Evolutionary conservation across 768 basidiomycete genomes (phyloP), one percentile per base, ranked within the genome.

Genomic region (Clathrus columnatus): DNA sequence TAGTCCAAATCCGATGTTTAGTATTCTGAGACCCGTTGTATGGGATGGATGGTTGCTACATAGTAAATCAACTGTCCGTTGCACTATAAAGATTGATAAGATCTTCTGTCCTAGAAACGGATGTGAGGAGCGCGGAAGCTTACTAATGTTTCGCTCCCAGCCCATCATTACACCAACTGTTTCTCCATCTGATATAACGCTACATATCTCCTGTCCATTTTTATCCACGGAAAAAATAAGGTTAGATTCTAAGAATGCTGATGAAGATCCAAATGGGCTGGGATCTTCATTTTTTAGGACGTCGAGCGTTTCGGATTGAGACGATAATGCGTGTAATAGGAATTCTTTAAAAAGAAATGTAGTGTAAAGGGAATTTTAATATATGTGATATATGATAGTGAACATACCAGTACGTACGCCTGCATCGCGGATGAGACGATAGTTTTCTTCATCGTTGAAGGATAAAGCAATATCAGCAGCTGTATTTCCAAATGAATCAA

Each of bases 81-180:
- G 67, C 96, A 98, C 82, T 83, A 48, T 65, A 56, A 59, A 60
- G 59, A 62, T 65, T 57, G 61, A 60, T 11, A 23, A 21, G 17
- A 7, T 14, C 6, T 5, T 28, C 14, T 23, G 20, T 16, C 46
- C 8, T 4, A 52, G 51, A 8, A 21, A 5, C 5, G 7, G 14
- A 47, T 11, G 4, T 32, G 30, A 32, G n/a, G 10, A 36, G 16
- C 4, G 18, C 17, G 11, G 42, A 23, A 14, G 26, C 73, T 66
- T 61, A 84, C 82, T 98, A 63, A 98, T 90, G 7, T 71, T 77
- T 45, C 72, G 70, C 68, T 99, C 96, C 96, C 96, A 99, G 1
- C 93, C 91, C 96, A 99, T 99, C 96, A 99, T 99, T 5, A 99
- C 95, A 11, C 92, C 91, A n/a, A 94, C 80, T 57, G 92, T 86